Evolutionary conservation across 331 rosid genomes (phyloP), one percentile per base, ranked within the genome.

Genomic region (Quercus phellos): DNA sequence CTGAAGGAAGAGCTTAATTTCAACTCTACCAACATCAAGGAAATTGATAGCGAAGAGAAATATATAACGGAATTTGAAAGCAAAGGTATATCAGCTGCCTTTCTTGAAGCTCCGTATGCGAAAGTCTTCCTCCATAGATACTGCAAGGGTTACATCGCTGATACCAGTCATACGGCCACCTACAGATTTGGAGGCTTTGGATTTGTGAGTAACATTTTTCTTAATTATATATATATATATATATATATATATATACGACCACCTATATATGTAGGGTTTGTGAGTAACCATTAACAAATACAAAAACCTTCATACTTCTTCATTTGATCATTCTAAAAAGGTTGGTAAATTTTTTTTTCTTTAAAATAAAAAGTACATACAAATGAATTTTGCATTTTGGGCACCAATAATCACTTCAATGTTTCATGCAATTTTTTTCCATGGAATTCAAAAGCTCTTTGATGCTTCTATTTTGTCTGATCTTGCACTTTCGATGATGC

Each of bases 61-160:
- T 90, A 83, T 32, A 46, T 4, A 35, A 86, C 4, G 0, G 55
- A 24, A 4, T 86, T 91, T 51, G 17, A 51, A 55, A 77, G 29
- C 13, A 85, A 77, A 18, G 21, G 34, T 7, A 89, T 91, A 74
- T 35, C 85, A 11, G 97, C 94, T 51, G 89, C 90, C 18, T 86
- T 91, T 82, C 85, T 89, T 51, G 92, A 91, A 71, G 87, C 83
- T 43, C 97, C 94, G 19, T 88, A 91, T 74, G 32, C 26, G 17
- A 22, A 59, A 59, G 66, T 58, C 26, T 58, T 58, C 66, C 66
- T 58, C 66, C 12, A 58, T 10, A 24, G 11, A 6, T 58, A 24
- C 32, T 22, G 66, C 66, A 58, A 58, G 32, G 6, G 66, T 9
- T 58, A 22, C 66, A 22, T 8, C 24, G 2, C 14, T 14, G 10